These are phyloP conservation scores for Fusarium redolens DNA, from an alignment of 2,329 filamentous ascomycete species.

Conservation along the genomic window DNA sequence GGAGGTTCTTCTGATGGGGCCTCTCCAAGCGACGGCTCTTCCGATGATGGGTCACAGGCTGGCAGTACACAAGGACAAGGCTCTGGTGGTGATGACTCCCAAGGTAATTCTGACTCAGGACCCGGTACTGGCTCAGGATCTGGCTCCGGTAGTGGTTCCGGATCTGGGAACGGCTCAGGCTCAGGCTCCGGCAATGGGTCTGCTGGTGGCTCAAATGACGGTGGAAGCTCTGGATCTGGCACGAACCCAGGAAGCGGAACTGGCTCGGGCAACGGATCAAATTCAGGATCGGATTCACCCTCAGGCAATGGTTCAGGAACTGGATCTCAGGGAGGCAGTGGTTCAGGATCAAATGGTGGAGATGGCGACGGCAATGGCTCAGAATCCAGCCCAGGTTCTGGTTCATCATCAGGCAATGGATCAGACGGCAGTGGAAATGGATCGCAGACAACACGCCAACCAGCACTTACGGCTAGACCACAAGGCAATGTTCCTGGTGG, in stretches of 20 bases:
- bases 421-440: neutral
- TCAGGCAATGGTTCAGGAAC: neutral
- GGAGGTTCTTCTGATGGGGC: neutral
- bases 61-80: conserved; percentile 11
- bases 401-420: neutral
- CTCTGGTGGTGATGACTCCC: neutral
- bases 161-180: neutral
- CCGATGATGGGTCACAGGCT: neutral
- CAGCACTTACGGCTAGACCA: neutral
- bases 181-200: neutral
- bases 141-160: neutral
- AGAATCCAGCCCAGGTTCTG: neutral
- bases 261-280: neutral
- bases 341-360: neutral
- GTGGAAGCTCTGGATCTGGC: neutral
- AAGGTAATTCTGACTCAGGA: neutral
- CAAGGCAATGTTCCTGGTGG: neutral
- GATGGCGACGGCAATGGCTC: neutral
- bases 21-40: neutral
- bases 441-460: neutral
- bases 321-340: neutral
- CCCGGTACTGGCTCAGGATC: neutral
- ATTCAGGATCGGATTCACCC: neutral
- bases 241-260: neutral
- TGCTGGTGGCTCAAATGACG: neutral